phyloP scores from a whole-genome alignment of 2,329 filamentous ascomycete species.

The Alternaria arborescens region DNA sequence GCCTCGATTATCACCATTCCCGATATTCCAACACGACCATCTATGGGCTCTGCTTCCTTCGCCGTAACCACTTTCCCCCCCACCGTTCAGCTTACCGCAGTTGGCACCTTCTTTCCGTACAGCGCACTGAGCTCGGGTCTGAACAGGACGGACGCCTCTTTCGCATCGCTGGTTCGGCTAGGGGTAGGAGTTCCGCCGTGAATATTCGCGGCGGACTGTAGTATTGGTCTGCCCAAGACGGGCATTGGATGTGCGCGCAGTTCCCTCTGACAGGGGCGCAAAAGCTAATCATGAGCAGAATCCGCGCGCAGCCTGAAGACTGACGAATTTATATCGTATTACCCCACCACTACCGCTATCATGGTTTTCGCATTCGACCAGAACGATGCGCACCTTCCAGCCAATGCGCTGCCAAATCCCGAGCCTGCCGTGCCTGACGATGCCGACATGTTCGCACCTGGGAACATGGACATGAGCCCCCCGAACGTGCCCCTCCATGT shows the following conservation, averaged over 20 bases:
- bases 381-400: slow-evolving; percentile 40
- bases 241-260: slow-evolving; percentile 38
- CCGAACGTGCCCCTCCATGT: slow-evolving; percentile 32
- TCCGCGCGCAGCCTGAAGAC: slow-evolving; percentile 20
- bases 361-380: slow-evolving; percentile 51
- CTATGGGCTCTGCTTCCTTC: slow-evolving; percentile 56
- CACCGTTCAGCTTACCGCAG: slow-evolving; percentile 45
- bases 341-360: slow-evolving; percentile 15
- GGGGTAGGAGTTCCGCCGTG: slow-evolving; percentile 61
- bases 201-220: slow-evolving; percentile 60
- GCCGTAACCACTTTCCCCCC: slow-evolving; percentile 42
- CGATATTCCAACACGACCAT: slow-evolving; percentile 44
- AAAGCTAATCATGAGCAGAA: slow-evolving; percentile 37
- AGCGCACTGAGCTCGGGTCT: slow-evolving; percentile 48
- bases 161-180: slow-evolving; percentile 60
- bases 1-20: slow-evolving; percentile 32
- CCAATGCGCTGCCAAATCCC: slow-evolving; percentile 17
- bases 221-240: slow-evolving; percentile 35
- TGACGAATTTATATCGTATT: slow-evolving; percentile 18
- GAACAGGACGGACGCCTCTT: slow-evolving; percentile 56
- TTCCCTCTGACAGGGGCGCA: slow-evolving; percentile 19
- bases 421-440: slow-evolving; percentile 19
- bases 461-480: slow-evolving; percentile 38
- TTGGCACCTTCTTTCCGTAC: slow-evolving; percentile 47
- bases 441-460: slow-evolving; percentile 26